phyloP scores from a whole-genome alignment of 2,329 filamentous ascomycete genomes.

The Trichoderma guizhouense region DNA sequence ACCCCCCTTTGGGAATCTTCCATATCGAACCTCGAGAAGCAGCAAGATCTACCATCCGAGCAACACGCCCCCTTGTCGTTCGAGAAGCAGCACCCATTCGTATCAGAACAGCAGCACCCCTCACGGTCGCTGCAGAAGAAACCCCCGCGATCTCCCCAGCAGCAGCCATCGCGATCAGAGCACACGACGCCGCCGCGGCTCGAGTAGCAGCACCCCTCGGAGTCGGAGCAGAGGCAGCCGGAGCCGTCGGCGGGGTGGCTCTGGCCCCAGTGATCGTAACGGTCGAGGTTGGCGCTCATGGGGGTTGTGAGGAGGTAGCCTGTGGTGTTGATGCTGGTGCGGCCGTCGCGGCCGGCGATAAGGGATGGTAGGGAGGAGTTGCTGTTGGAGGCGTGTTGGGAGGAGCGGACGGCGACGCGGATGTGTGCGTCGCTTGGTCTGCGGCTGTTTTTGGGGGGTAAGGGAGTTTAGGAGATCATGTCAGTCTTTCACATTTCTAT shows the following conservation, averaged over 20 bases:
- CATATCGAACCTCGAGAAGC: background rate
- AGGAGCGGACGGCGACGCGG: slow-evolving; percentile 9
- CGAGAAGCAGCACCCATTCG: slow-evolving; percentile 19
- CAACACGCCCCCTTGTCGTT: background rate
- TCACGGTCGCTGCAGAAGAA: slow-evolving; percentile 18
- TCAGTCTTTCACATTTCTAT: background rate
- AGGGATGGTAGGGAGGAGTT: background rate
- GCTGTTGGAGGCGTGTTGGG: background rate
- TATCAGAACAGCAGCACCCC: slow-evolving; percentile 20
- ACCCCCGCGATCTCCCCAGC: slow-evolving; percentile 11
- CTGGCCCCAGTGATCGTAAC: background rate
- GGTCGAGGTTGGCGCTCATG: background rate
- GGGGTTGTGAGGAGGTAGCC: slow-evolving; percentile 10
- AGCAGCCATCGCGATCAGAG: slow-evolving; percentile 18
- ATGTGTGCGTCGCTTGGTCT: slow-evolving; percentile 12
- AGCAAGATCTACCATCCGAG: background rate
- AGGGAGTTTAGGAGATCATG: background rate
- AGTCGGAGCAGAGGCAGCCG: background rate
- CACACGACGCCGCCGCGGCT: slow-evolving; percentile 15
- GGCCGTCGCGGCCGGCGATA: background rate
- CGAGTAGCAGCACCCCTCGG: slow-evolving; percentile 21
- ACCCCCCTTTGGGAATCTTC: background rate
- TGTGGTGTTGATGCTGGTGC: slow-evolving; percentile 7
- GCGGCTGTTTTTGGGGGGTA: background rate
- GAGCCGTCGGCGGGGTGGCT: background rate